phyloP scores from a whole-genome alignment of 345 rosid species.

The Arabidopsis thaliana region DNA sequence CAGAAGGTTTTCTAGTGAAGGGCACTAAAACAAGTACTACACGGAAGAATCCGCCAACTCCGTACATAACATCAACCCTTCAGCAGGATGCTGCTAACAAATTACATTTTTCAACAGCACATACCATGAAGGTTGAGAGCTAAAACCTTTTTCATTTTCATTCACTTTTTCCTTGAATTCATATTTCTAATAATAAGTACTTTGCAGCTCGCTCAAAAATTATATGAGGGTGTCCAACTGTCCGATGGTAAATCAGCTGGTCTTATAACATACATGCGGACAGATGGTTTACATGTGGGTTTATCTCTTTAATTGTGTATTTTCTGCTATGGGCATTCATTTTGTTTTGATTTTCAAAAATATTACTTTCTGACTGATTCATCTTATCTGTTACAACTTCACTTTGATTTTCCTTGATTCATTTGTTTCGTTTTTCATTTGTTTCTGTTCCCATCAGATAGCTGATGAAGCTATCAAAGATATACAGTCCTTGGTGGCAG shows the following conservation, averaged over 20 bases:
- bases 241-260: constrained; percentile 78
- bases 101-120: constrained; percentile 68
- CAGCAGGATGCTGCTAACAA: constrained; percentile 99
- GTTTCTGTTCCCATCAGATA: constrained; percentile 55
- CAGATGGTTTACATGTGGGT: constrained; percentile 97
- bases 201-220: constrained; percentile 93
- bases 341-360: constrained; percentile 7
- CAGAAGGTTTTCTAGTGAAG: constrained; percentile 61
- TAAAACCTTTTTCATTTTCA: constrained; percentile 12
- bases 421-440: constrained; percentile 30
- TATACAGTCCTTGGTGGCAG: constrained; percentile 66
- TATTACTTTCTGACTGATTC: constrained; percentile 16
- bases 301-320: constrained; percentile 41
- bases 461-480: constrained; percentile 87
- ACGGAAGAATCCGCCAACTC: constrained; percentile 85
- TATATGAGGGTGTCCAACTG: constrained; percentile 89
- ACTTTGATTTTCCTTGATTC: constrained; percentile 19
- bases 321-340: constrained; percentile 12
- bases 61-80: constrained; percentile 95
- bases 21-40: constrained; percentile 58
- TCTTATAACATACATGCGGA: constrained; percentile 91
- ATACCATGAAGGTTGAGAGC: constrained; percentile 85
- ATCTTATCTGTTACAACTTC: constrained; percentile 11
- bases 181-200: constrained; percentile 34
- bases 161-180: constrained; percentile 26